Base-by-base conservation (phyloP, 805 yeast species). In the Clavispora phyllophila region DNA sequence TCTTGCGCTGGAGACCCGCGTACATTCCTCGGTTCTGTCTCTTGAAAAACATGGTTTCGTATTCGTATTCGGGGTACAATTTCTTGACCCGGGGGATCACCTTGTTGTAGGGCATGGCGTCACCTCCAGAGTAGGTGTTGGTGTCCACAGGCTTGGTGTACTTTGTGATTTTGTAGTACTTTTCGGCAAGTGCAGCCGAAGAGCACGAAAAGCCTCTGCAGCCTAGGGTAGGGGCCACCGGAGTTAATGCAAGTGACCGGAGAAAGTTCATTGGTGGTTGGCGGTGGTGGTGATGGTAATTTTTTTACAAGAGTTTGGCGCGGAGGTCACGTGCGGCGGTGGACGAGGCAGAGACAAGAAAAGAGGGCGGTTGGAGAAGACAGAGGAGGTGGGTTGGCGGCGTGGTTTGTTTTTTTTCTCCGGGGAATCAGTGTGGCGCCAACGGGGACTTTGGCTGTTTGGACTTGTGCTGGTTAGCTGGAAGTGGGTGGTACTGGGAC, bases 21-120 rank as follows among this genome's bases (percentile, higher is more conserved):
- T 78, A 91, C 33, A 93, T 73, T 5, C 98, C 99, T 40, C 82
- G 69, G 61, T 91, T 87, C 53, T 90, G 81, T 65, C 89, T 84
- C 60, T 89, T 89, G 70, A 81, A 91, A 47, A 79, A 74, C 41
- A 70, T 66, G 3, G 96, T 75, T 45, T 85, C 89, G 63, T 83
- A 91, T 40, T 86, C 82, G 60, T 50, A 53, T 14, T 49, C 46
- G 9, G 56, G 56, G 43, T 51, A 51, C 39, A 37, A 26, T 20
- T 41, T 45, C 17, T 37, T 44, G 33, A 37, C 37, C 7, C 40
- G 29, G 13, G 55, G 55, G 35, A 51, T 45, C 9, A 40, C 35
- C 26, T 43, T 40, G 31, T 25, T 32, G 20, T 23, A 26, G 14
- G 65, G 63, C 12, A 62, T 49, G n/a, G 46, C 60, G 37, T 69